A percentile compares a stretch with the other conserved stretches of the same genome.
Evolutionary conservation across 2,329 filamentous ascomycete genomes (phyloP).

Genomic region (Stachybotrys chlorohalonatus): DNA sequence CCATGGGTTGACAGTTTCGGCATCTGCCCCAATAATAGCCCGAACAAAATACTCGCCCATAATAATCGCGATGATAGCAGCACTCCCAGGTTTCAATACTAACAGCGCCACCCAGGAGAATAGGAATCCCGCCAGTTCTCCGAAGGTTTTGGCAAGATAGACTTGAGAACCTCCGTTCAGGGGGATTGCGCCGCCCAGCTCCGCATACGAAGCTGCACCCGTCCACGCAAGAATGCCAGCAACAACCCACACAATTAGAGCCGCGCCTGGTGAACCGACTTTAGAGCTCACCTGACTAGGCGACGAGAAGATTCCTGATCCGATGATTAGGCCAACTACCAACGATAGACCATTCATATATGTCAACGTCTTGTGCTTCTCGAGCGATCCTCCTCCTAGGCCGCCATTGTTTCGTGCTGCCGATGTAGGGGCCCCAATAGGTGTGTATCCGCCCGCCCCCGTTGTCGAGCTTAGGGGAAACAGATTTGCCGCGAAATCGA

Average conservation of each 20-base stretch:
- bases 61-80: constrained; percentile 93
- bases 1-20: constrained; percentile 73
- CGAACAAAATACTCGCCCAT: constrained; percentile 97
- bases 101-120: constrained; percentile 96
- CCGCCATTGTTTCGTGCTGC: constrained; percentile 35
- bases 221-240: constrained; percentile 95
- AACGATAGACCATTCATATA: constrained; percentile 89
- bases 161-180: constrained; percentile 91
- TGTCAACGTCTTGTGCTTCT: constrained; percentile 93
- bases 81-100: constrained; percentile 86
- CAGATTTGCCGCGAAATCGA: constrained; percentile 89
- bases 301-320: constrained; percentile 91
- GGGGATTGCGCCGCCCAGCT: constrained; percentile 90
- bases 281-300: constrained; percentile 88
- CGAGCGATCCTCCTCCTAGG: constrained; percentile 68
- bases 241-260: constrained; percentile 83
- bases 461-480: constrained; percentile 85
- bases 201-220: constrained; percentile 87
- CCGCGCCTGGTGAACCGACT: constrained; percentile 82
- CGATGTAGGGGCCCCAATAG: constrained; percentile 68
- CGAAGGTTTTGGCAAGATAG: constrained; percentile 93
- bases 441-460: constrained; percentile 65
- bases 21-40: constrained; percentile 78
- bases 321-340: constrained; percentile 88
- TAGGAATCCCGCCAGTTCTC: constrained; percentile 83